Evolutionary conservation across 805 yeast species (phyloP).

Genomic region (Metschnikowia borealis): DNA sequence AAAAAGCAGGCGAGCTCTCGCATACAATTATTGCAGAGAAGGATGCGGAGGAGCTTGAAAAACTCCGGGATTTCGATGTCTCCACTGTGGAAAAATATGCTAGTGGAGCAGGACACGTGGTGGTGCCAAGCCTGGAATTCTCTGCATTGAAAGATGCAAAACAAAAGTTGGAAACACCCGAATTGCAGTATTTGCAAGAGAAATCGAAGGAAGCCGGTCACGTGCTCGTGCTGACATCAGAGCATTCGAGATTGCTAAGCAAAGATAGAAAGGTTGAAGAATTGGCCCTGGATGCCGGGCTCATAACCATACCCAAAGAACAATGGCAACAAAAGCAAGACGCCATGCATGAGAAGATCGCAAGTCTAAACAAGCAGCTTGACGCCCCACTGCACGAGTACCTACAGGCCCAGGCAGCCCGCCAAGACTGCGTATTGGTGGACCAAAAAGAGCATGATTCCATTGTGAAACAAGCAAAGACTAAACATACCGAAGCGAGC

Average conservation of each 20-base stretch:
- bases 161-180: constrained; percentile 5
- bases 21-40: constrained; percentile 5
- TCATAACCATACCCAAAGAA: constrained; percentile 2
- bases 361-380: neutral
- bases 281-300: constrained; percentile 10
- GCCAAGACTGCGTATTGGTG: constrained; percentile 3
- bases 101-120: constrained; percentile 5
- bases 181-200: constrained; percentile 4
- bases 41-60: constrained; percentile 3
- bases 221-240: constrained; percentile 1
- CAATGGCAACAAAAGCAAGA: constrained; percentile 5
- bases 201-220: constrained; percentile 4
- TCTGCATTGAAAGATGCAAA: constrained; percentile 3
- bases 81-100: constrained; percentile 17
- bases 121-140: constrained; percentile 12
- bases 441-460: constrained; percentile 8
- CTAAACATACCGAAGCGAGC: constrained; percentile 19
- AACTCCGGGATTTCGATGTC: neutral
- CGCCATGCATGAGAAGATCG: constrained; percentile 2
- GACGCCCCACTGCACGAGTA: constrained; percentile 14
- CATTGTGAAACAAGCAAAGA: constrained; percentile 9
- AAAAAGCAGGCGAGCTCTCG: constrained; percentile 4
- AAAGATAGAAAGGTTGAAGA: constrained; percentile 5
- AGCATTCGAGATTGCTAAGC: neutral
- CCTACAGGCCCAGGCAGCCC: constrained; percentile 8